Percentiles rank a stretch among this genome's conserved stretches.
phyloP scores from a whole-genome alignment of 2,329 filamentous ascomycete genomes.

The Pseudopyricularia cyperi region DNA sequence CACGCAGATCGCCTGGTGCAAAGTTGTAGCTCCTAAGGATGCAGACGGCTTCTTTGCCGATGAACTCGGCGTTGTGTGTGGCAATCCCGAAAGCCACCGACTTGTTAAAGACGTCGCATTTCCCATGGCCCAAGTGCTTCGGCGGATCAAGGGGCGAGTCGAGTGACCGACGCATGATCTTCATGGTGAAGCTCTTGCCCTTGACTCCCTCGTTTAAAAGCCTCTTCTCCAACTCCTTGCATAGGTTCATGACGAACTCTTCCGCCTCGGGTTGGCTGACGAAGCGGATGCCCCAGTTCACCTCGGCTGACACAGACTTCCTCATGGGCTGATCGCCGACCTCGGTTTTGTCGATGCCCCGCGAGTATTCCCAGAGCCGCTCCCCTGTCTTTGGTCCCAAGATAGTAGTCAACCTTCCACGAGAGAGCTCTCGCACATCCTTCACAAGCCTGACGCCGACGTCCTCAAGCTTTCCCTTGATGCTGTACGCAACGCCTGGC shows the following conservation, averaged over 20 bases:
- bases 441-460: slow-evolving; percentile 71
- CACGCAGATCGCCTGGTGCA: slow-evolving; percentile 83
- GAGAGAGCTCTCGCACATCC: slow-evolving; percentile 65
- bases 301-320: slow-evolving; percentile 93
- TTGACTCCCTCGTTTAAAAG: slow-evolving; percentile 74
- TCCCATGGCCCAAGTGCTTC: slow-evolving; percentile 90
- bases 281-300: slow-evolving; percentile 97
- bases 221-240: slow-evolving; percentile 70
- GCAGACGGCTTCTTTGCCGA: slow-evolving; percentile 74
- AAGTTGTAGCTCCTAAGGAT: slow-evolving; percentile 73
- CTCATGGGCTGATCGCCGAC: slow-evolving; percentile 75
- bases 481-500: slow-evolving; percentile 85
- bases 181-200: slow-evolving; percentile 80
- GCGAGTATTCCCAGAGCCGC: slow-evolving; percentile 79
- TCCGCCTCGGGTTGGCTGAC: slow-evolving; percentile 86
- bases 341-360: slow-evolving; percentile 74
- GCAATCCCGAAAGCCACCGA: slow-evolving; percentile 71
- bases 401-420: slow-evolving; percentile 57
- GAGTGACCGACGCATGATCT: slow-evolving; percentile 77
- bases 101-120: slow-evolving; percentile 90
- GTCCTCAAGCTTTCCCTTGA: slow-evolving; percentile 77
- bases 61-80: slow-evolving; percentile 57
- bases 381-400: slow-evolving; percentile 89
- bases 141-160: slow-evolving; percentile 84
- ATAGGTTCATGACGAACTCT: slow-evolving; percentile 76